Percentiles rank a stretch among this genome's conserved stretches.
Evolutionary conservation across 192 early-diverging fungal genomes (phyloP).

Genomic region (Chytriomyces hyalinus): DNA sequence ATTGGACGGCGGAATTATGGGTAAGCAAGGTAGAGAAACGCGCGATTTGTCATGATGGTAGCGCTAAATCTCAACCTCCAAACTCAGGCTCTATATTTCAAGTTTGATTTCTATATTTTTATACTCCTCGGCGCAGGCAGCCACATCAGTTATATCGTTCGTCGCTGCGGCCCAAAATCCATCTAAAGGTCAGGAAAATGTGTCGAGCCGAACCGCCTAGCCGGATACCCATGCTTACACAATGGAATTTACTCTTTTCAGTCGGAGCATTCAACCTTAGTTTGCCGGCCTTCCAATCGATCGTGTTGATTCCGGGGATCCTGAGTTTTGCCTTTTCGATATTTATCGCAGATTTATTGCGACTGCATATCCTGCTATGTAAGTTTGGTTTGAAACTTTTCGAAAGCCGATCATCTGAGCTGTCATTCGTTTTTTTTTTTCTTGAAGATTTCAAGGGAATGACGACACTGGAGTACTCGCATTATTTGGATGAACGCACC

Average conservation of each 20-base stretch:
- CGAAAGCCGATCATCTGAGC: not conserved
- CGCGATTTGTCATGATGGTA: too few relatives aligned
- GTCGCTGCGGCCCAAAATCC: not conserved
- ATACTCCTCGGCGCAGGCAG: constrained; percentile 6
- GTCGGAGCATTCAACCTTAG: too few relatives aligned
- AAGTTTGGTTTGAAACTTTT: not conserved
- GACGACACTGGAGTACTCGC: constrained; percentile 54
- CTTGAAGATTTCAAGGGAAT: constrained; percentile 43
- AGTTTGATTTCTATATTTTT: not conserved
- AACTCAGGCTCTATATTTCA: not conserved
- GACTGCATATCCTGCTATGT: constrained; percentile 48
- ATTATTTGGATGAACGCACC: constrained; percentile 18
- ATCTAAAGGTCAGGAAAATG: too few relatives aligned
- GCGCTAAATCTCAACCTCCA: too few relatives aligned
- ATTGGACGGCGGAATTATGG: constrained; percentile 53
- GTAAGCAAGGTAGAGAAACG: constrained; percentile 8
- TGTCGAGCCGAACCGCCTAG: too few relatives aligned
- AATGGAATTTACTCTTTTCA: too few relatives aligned
- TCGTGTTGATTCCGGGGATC: constrained; percentile 11
- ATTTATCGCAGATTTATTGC: constrained; percentile 43
- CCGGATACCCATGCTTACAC: too few relatives aligned
- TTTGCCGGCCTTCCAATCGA: constrained; percentile 13
- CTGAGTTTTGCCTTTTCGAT: constrained; percentile 18
- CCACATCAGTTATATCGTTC: constrained; percentile 8
- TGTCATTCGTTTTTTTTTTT: not conserved